Base-by-base conservation (phyloP, 495 filamentous ascomycete species). In the Penicillium crystallinum region DNA sequence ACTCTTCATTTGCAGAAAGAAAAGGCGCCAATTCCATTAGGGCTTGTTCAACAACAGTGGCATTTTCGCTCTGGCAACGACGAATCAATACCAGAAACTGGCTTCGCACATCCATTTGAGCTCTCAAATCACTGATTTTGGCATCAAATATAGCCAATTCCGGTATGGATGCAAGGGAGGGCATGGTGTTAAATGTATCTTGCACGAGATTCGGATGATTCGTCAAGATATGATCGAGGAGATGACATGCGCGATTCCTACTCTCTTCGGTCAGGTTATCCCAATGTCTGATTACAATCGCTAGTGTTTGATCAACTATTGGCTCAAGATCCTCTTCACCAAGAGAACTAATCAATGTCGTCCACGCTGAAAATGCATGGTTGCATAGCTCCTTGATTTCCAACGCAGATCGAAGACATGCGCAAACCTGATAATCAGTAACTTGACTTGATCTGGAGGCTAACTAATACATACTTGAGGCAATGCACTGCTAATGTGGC, bases 231-330 rank as follows among this genome's bases (percentile, higher is more conserved):
- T 79, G 68, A 14, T 73, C 70, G 34, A 97, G 74, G 57, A 91
- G 76, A 19, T 77, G 69, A 44, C 79, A 70, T 1, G 83, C 83
- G 39, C 70, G 73, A 8, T 74, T 55, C 56, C 78, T 84, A 5
- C 85, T 84, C 3, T 71, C 62, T 15, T 76, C 71, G 17, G 84
- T 77, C 47, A 97, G 85, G 2, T 53, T 74, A 0, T 72, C 57
- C 91, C 93, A 97, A 58, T 92, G 84, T 53, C 83, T 83, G 12
- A 87, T 81, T 34, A 97, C 81, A 48, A 95, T 83, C 22, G 90
- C 88, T 52, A 97, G 87, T 0, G 91, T 96, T 53, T 89, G 87
- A 56, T 95, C 90, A 15, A 97, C 69, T 45, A 95, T 74, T 23
- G 79, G 74, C 42, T 81, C 82, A n/a, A 95, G 73, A 55, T 95